These are phyloP conservation scores for Apiospora sp. DNA, from an alignment of 2,329 filamentous ascomycete species.

Conservation along the genomic window DNA sequence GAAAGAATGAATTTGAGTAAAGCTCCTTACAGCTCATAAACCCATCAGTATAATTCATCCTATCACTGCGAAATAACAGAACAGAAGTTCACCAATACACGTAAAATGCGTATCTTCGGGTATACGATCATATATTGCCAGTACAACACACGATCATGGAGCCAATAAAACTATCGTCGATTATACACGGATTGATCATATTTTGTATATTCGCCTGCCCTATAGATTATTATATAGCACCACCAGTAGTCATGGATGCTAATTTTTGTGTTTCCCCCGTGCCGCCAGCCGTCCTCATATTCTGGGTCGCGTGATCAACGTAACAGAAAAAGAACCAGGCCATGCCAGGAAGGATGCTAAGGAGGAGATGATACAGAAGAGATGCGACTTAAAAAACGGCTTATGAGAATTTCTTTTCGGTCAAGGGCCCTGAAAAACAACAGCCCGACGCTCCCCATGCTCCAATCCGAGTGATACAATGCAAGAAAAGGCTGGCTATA, in stretches of 20 bases:
- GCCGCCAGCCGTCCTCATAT: not conserved
- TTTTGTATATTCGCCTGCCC: constrained; percentile 3
- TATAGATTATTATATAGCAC: constrained; percentile 8
- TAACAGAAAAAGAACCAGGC: not conserved
- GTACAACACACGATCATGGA: not conserved
- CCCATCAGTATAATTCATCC: not conserved
- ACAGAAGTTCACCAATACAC: not conserved
- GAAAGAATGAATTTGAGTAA: not conserved
- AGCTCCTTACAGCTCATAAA: not conserved
- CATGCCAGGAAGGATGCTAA: constrained; percentile 8
- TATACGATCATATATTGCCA: not conserved
- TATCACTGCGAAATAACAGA: not conserved
- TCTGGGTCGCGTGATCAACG: constrained; percentile 2
- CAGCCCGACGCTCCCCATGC: constrained; percentile 22
- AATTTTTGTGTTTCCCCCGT: constrained; percentile 4
- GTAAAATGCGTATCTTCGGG: not conserved
- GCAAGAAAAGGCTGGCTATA: constrained; percentile 16
- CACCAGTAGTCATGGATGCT: not conserved
- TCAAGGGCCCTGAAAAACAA: not conserved
- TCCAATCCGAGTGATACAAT: constrained; percentile 15
- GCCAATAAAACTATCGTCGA: no score
- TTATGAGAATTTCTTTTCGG: not conserved
- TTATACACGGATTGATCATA: not conserved
- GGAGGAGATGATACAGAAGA: constrained; percentile 17
- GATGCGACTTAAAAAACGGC: not conserved